Percentiles rank a stretch among this genome's conserved stretches.
Evolutionary conservation across 257 asterid genomes (phyloP).

Genomic region (Penstemon barbatus): DNA sequence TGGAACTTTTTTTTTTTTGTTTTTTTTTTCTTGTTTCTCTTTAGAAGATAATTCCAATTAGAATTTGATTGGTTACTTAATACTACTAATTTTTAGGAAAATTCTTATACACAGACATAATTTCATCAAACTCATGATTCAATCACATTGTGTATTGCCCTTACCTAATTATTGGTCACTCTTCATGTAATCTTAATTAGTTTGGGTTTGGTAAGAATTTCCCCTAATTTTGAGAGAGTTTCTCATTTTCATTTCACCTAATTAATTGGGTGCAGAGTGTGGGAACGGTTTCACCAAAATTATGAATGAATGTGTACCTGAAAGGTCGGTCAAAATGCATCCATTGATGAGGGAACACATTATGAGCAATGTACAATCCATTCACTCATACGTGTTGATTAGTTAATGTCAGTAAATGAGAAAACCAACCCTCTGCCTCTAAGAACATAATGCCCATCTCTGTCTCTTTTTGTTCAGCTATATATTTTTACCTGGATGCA

Average conservation of each 20-base stretch:
- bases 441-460: neutral
- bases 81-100: too few species aligned
- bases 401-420: slow-evolving; percentile 8
- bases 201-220: neutral
- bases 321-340: slow-evolving; percentile 28
- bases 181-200: too few species aligned
- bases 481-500: slow-evolving; percentile 1
- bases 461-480: neutral
- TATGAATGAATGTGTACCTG: slow-evolving; percentile 20
- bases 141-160: too few species aligned
- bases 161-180: too few species aligned
- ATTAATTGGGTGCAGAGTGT: slow-evolving; percentile 19
- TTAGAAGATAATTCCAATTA: too few species aligned
- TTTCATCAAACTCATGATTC: too few species aligned
- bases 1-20: too few species aligned
- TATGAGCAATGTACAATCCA: slow-evolving; percentile 14
- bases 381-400: slow-evolving; percentile 1
- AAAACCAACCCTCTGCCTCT: neutral
- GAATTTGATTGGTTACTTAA: too few species aligned
- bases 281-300: slow-evolving; percentile 8
- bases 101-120: too few species aligned
- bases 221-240: neutral
- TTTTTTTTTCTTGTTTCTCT: too few species aligned
- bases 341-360: slow-evolving; percentile 24
- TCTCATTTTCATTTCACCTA: slow-evolving; percentile 7